phyloP scores from a whole-genome alignment of 2,329 filamentous ascomycete genomes.

The Pestalotiopsis sp. region DNA sequence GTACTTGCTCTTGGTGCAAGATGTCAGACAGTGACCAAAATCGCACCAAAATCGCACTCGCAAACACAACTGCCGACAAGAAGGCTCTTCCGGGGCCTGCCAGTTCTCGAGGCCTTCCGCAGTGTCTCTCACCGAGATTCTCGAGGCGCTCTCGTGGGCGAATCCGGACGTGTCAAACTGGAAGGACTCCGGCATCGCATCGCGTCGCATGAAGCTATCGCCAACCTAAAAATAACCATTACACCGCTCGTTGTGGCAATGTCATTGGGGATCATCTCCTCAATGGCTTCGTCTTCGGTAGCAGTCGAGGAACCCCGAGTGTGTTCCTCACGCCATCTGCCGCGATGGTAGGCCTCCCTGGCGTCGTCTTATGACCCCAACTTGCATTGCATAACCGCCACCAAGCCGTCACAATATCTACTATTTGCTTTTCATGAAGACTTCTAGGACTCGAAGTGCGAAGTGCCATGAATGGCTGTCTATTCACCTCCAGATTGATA shows the following conservation, averaged over 20 bases:
- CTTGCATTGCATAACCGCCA: neutral
- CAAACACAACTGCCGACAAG: neutral
- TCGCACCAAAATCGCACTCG: neutral
- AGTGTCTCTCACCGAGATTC: neutral
- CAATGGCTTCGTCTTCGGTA: too few species aligned
- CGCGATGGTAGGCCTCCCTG: neutral
- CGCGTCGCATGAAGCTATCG: neutral
- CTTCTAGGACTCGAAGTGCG: neutral
- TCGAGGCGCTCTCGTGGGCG: neutral
- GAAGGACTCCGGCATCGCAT: neutral
- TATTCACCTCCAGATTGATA: neutral
- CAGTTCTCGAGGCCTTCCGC: neutral
- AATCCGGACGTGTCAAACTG: neutral
- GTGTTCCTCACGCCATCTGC: neutral
- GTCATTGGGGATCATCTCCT: neutral
- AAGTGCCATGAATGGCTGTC: neutral
- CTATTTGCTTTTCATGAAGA: neutral
- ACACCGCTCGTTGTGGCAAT: neutral
- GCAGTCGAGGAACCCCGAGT: too few species aligned
- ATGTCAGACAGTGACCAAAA: neutral
- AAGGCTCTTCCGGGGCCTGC: neutral
- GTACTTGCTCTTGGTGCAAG: neutral
- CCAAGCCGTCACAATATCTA: neutral
- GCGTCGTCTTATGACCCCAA: neutral
- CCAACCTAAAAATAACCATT: neutral